Percentiles rank a stretch among this genome's conserved stretches.
Conservation (phyloP, 129 eudicot species). For the Chrysanthemum lavandulifolium region DNA sequence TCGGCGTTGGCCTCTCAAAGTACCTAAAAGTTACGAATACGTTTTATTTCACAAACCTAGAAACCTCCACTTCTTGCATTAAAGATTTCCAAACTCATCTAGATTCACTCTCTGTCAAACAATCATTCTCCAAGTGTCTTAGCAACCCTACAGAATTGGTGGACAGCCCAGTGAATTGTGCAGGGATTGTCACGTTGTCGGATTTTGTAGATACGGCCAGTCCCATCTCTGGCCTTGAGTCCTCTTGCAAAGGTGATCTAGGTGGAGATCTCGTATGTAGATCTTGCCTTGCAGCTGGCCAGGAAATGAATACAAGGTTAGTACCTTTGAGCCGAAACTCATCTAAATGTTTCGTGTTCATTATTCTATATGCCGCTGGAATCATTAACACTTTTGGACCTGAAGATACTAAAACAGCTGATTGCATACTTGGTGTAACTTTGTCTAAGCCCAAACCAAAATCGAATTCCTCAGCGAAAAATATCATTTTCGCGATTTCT, state of each 20-base stretch:
- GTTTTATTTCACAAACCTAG: constrained; percentile 47
- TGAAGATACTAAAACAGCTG: constrained; percentile 41
- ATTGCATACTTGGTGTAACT: constrained; percentile 55
- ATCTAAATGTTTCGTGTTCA: constrained; percentile 59
- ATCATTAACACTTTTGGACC: constrained; percentile 60
- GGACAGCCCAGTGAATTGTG: constrained; percentile 42
- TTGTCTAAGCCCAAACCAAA: constrained; percentile 22
- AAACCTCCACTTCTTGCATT: constrained; percentile 48
- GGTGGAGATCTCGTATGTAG: constrained; percentile 41
- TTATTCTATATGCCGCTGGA: constrained; percentile 68
- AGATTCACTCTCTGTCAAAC: constrained; percentile 16
- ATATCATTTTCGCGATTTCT: constrained; percentile 30
- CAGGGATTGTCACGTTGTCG: constrained; percentile 34
- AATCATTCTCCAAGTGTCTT: constrained; percentile 39
- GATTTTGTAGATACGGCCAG: constrained; percentile 49
- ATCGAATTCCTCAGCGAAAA: constrained; percentile 14
- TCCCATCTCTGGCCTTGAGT: constrained; percentile 26
- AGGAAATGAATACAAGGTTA: constrained; percentile 43
- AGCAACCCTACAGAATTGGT: constrained; percentile 38
- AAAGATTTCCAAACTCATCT: constrained; percentile 43
- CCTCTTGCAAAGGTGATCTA: constrained; percentile 49
- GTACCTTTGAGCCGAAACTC: constrained; percentile 46
- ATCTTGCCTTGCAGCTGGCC: constrained; percentile 55
- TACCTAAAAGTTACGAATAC: constrained; percentile 52
- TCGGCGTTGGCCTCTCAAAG: constrained; percentile 61